Base-by-base conservation (phyloP, 495 filamentous ascomycete species). In the Penicillium mononematosum region DNA sequence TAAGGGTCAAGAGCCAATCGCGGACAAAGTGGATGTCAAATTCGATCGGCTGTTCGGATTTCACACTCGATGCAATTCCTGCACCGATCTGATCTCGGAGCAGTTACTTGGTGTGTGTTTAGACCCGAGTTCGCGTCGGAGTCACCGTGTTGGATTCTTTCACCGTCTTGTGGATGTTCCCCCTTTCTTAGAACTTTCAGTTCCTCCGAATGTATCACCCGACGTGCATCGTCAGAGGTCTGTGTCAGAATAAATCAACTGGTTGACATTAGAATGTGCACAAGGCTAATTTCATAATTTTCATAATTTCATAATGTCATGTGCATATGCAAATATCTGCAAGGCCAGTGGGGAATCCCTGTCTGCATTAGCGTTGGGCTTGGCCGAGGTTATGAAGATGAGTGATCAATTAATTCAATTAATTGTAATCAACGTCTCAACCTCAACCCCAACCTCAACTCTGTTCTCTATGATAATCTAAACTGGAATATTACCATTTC, bases 1-100 rank as follows among this genome's bases (percentile, higher is more conserved):
- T n/a, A 32, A 47, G n/a, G 17, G 7, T 5, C 4, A 4, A 44
- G 38, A 42, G 22, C 65, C 60, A 68, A 68, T 68, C 16, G 39
- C 50, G 34, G 24, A 1, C 5, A 4, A 5, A 5, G 31, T 31
- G 46, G 55, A 63, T 49, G 62, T 65, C 55, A 61, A 32, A 20
- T 3, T 44, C 38, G 52, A 66, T 60, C 19, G 32, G 9, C 5
- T 0, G 10, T n/a, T 27, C 53, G 58, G 58, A 51, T 53, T 61
- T 63, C 55, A 49, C 19, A 22, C 49, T 51, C 41, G 25, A 63
- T 59, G 2, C 47, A 39, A 38, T 7, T 29, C 5, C 52, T 38
- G 8, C 16, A 16, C 32, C 43, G 43, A 46, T 38, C 20, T 48
- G 25, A 46, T 55, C 52, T 55, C 52, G 52, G 42, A 32, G 29